Conservation (phyloP, 108 stramenopile genomes). For the Skeletonema marinoi region DNA sequence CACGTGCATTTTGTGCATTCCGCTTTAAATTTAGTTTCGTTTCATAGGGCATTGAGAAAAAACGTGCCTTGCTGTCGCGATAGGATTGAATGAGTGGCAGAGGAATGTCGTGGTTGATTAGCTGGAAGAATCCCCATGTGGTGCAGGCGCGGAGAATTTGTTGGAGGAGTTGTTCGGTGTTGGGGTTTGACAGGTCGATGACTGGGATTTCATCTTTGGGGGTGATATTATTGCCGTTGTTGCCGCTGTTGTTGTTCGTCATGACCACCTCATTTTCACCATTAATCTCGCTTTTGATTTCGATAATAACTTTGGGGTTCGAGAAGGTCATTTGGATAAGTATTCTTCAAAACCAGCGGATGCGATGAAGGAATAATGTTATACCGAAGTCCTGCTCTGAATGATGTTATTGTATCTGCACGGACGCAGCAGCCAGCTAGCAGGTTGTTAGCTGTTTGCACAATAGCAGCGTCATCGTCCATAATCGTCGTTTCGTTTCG, state of each 20-base stretch:
- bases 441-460: no score
- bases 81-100: conserved; percentile 57
- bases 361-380: no score
- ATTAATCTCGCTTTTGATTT: no score
- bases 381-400: no score
- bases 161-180: conserved; percentile 29
- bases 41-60: conserved; percentile 78
- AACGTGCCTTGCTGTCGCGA: conserved; percentile 54
- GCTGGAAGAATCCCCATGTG: conserved; percentile 91
- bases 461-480: no score
- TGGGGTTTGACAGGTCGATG: neutral
- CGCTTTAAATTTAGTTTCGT: conserved; percentile 74
- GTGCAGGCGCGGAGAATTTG: conserved; percentile 73
- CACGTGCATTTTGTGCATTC: conserved; percentile 74
- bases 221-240: neutral
- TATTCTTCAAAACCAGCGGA: no score
- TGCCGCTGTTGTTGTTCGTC: neutral
- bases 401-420: no score
- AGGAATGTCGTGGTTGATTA: conserved; percentile 76
- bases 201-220: neutral
- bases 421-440: no score
- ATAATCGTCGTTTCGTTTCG: no score
- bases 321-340: no score
- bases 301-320: no score
- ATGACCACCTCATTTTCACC: neutral